phyloP scores from a whole-genome alignment of 2,329 filamentous ascomycete species.

The Fusarium virguliforme region DNA sequence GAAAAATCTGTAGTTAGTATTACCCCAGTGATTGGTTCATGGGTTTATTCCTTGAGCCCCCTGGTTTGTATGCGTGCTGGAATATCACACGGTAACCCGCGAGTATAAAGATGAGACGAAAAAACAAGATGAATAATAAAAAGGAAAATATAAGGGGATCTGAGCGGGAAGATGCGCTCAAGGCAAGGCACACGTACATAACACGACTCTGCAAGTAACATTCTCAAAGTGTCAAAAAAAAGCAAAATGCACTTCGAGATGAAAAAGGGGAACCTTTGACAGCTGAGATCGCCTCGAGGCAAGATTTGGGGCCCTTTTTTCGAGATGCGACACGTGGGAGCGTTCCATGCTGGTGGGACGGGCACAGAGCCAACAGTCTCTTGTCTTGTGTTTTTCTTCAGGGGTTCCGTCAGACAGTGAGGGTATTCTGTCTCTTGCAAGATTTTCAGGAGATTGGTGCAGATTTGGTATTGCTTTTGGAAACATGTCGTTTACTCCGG shows the following conservation, averaged over 20 bases:
- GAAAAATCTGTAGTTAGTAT: slow-evolving; percentile 13
- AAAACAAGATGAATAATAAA: slow-evolving; percentile 1
- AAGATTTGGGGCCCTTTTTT: slow-evolving; percentile 28
- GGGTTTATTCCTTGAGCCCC: background rate
- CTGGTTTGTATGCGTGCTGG: slow-evolving; percentile 9
- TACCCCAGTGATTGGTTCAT: background rate
- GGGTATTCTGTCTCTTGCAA: background rate
- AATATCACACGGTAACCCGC: slow-evolving; percentile 7
- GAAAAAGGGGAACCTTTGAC: slow-evolving; percentile 10
- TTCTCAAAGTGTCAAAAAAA: background rate
- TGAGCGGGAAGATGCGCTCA: slow-evolving; percentile 22
- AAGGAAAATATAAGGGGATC: slow-evolving; percentile 9
- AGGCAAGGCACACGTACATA: background rate
- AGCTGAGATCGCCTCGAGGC: slow-evolving; percentile 13
- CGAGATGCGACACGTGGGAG: slow-evolving; percentile 38
- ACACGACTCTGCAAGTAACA: slow-evolving; percentile 8
- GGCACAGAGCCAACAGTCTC: slow-evolving; percentile 36
- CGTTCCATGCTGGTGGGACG: slow-evolving; percentile 40
- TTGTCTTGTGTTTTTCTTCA: slow-evolving; percentile 6
- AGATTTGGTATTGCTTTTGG: background rate
- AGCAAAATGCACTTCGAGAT: background rate
- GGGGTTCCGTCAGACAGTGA: background rate
- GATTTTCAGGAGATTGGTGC: slow-evolving; percentile 2
- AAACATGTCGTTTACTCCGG: background rate
- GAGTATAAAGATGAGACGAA: background rate